Conservation (phyloP, 345 rosid species). For the Eucalyptus globulus region DNA sequence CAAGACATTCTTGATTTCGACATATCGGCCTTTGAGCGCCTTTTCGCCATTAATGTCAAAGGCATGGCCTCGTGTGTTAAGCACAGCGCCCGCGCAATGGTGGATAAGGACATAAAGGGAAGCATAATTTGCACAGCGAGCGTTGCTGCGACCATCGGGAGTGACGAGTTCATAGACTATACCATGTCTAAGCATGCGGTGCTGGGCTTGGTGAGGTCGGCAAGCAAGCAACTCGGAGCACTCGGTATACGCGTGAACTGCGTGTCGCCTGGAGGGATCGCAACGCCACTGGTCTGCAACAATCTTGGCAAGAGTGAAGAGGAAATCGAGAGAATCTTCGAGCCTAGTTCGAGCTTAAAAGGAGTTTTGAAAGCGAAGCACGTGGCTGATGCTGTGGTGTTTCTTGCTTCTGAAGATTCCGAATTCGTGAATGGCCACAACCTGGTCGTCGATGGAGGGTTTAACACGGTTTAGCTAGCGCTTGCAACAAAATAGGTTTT, state of each 20-base stretch:
- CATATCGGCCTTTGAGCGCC: background rate
- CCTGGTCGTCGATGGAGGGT: background rate
- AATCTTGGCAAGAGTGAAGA: background rate
- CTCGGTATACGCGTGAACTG: slow-evolving; percentile 34
- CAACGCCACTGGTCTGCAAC: slow-evolving; percentile 1
- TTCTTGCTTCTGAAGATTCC: slow-evolving; percentile 20
- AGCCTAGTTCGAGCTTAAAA: background rate
- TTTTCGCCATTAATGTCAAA: slow-evolving; percentile 6
- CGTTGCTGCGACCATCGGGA: background rate
- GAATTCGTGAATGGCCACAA: slow-evolving; percentile 20
- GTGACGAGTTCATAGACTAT: background rate
- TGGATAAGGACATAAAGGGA: slow-evolving; percentile 8
- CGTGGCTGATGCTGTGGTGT: slow-evolving; percentile 25
- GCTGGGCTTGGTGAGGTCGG: slow-evolving; percentile 18
- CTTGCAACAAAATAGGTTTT: background rate
- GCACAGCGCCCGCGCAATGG: slow-evolving; percentile 25
- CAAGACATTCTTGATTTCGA: slow-evolving; percentile 11
- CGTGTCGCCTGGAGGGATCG: slow-evolving; percentile 18
- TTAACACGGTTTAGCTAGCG: background rate
- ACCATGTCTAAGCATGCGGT: slow-evolving; percentile 30
- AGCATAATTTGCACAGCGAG: slow-evolving; percentile 33
- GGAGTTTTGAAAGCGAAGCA: slow-evolving; percentile 11
- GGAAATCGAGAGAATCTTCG: slow-evolving; percentile 1
- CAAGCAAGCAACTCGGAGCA: slow-evolving; percentile 23
- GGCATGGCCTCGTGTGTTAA: background rate